Base-by-base conservation (phyloP, 768 basidiomycete species). In the Hericium coralloides region DNA sequence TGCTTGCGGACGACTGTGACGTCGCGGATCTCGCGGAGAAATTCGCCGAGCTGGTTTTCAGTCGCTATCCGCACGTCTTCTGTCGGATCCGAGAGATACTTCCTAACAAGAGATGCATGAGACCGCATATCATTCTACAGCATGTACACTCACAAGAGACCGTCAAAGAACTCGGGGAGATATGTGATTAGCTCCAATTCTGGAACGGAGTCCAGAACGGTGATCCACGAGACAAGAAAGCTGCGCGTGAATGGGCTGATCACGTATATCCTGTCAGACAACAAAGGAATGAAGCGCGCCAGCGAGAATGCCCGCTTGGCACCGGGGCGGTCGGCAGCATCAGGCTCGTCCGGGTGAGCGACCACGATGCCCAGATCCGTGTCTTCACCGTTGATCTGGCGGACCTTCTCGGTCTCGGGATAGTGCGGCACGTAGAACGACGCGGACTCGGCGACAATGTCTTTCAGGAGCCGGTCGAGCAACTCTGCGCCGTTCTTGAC, bases 401-500 rank as follows among this genome's bases (percentile, higher is more conserved):
- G 78, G 49, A 82, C 73, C 63, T 79, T 84, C 68, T 87, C 88
- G 0, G 85, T 87, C 67, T 92, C 90, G 2, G 85, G 82, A 66
- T 89, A 89, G 57, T 90, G 83, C 10, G 94, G 92, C 53, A 97
- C 86, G 68, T 97, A 98, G 38, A 90, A 87, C 0, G 94, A 92
- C 2, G 95, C 97, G 8, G 92, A 91, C 71, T 98, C 97, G 12
- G 94, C 89, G 4, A 98, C 95, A 50, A 98, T 95, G 63, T 99
- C 97, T 67, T 98, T 98, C 63, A 99, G 80, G n/a, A 98, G 80
- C 18, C 95, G 83, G 69, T 99, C 97, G 57, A 98, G 80, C 26
- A 99, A 80, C 69, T 99, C 97, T 1, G 97, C 95, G 2, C 95
- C 95, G 66, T 98, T 98, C 81, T 97, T 95, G 59, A 99, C 95